Percentiles rank a stretch among this genome's conserved stretches.
Evolutionary conservation across 345 rosid species (phyloP).

Genomic region (Durio zibethinus): DNA sequence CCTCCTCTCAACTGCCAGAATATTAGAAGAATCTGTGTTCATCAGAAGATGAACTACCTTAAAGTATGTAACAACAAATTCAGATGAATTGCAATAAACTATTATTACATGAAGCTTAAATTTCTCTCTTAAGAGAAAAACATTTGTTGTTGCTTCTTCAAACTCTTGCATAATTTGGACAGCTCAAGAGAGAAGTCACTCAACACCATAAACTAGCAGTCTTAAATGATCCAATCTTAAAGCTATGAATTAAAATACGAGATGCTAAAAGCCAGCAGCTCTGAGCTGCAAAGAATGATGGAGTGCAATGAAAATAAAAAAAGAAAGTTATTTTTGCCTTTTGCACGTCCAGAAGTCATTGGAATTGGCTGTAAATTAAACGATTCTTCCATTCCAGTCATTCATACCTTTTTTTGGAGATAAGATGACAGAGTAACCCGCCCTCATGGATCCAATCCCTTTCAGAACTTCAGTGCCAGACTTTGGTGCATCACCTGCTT

Average conservation of each 20-base stretch:
- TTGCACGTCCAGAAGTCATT: neutral
- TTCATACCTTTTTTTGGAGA: slow-evolving; percentile 41
- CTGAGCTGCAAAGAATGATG: neutral
- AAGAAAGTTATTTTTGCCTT: neutral
- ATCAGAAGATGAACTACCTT: neutral
- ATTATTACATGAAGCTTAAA: neutral
- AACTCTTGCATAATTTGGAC: neutral
- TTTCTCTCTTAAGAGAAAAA: neutral
- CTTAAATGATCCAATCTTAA: neutral
- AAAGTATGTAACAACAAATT: neutral
- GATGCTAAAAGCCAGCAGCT: neutral
- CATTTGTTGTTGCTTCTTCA: neutral
- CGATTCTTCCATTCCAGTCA: neutral
- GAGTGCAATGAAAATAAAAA: neutral
- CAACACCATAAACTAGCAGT: neutral
- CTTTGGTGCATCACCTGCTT: slow-evolving; percentile 24
- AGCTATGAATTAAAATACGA: neutral
- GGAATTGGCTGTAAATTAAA: neutral
- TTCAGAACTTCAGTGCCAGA: slow-evolving; percentile 22
- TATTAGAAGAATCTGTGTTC: slow-evolving; percentile 7
- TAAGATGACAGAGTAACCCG: slow-evolving; percentile 17
- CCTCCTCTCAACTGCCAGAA: slow-evolving; percentile 36
- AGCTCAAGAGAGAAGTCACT: neutral
- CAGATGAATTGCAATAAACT: neutral
- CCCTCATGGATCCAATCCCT: slow-evolving; percentile 19